A percentile compares a stretch with the other conserved stretches of the same genome.
Conservation (phyloP, 2,329 filamentous ascomycete species). For the Hypoxylon sp. region DNA sequence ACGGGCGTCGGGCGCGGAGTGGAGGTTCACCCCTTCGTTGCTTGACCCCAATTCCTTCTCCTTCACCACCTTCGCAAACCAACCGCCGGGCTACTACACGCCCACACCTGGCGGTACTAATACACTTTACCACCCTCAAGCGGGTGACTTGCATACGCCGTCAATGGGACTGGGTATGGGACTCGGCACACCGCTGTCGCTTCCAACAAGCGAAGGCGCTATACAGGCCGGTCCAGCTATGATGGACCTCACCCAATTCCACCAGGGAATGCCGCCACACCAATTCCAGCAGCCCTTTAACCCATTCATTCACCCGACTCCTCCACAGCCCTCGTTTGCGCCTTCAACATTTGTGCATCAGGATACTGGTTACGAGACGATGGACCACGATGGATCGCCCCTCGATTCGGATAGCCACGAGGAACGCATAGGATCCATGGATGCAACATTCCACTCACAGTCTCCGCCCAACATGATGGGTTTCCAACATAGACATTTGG, state of each 20-base stretch:
- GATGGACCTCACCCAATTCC: conserved; percentile 78
- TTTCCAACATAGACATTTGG: conserved; percentile 68
- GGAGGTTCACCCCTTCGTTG: conserved; percentile 90
- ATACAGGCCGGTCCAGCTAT: conserved; percentile 72
- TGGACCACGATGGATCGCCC: conserved; percentile 81
- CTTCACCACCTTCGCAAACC: conserved; percentile 84
- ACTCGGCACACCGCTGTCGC: conserved; percentile 83
- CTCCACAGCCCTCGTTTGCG: conserved; percentile 74
- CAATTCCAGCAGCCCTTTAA: conserved; percentile 77
- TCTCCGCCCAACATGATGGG: conserved; percentile 70
- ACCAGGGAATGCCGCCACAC: conserved; percentile 67
- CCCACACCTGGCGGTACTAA: conserved; percentile 86
- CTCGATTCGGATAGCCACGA: conserved; percentile 70
- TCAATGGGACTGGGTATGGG: conserved; percentile 81
- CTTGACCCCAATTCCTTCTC: conserved; percentile 88
- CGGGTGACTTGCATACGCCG: conserved; percentile 89
- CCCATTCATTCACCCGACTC: conserved; percentile 76
- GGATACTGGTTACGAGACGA: conserved; percentile 82
- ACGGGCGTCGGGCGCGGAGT: conserved; percentile 82
- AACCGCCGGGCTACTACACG: conserved; percentile 87
- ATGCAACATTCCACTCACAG: conserved; percentile 73
- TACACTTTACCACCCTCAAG: conserved; percentile 85
- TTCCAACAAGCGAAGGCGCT: conserved; percentile 77
- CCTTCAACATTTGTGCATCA: conserved; percentile 86
- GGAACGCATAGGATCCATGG: conserved; percentile 69